These are phyloP conservation scores for Serendipita sp. DNA, from an alignment of 768 basidiomycete genomes.

Conservation along the genomic window DNA sequence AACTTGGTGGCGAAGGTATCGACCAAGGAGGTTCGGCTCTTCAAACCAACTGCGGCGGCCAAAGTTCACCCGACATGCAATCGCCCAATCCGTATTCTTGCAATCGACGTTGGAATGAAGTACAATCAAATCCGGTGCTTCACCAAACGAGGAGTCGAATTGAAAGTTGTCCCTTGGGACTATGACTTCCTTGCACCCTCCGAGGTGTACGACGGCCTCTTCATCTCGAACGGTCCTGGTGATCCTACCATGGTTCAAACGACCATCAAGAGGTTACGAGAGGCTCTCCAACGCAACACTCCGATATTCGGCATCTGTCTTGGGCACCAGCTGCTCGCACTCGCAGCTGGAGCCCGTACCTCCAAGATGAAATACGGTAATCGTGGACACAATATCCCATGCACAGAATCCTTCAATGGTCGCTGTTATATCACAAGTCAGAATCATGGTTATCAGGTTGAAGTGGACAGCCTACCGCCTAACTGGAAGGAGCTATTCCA, in stretches of 20 bases:
- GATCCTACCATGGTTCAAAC: constrained; percentile 72
- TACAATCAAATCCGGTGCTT: constrained; percentile 99
- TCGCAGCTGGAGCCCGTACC: constrained; percentile 85
- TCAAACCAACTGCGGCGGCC: constrained; percentile 39
- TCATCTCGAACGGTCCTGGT: constrained; percentile 95
- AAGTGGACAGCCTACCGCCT: constrained; percentile 53
- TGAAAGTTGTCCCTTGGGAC: constrained; percentile 97
- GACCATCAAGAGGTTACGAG: constrained; percentile 54
- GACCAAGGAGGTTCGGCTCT: constrained; percentile 46
- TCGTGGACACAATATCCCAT: constrained; percentile 97
- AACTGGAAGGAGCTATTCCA: constrained; percentile 92
- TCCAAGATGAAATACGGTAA: constrained; percentile 99
- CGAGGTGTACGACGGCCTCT: constrained; percentile 87
- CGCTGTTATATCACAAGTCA: constrained; percentile 99
- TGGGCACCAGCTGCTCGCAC: constrained; percentile 90
- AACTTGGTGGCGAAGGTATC: constrained; percentile 92
- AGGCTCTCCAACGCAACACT: constrained; percentile 52
- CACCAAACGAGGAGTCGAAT: constrained; percentile 74
- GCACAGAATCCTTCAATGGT: constrained; percentile 83
- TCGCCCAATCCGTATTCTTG: constrained; percentile 67
- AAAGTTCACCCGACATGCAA: constrained; percentile 56
- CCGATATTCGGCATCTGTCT: constrained; percentile 99
- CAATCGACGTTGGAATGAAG: constrained; percentile 99
- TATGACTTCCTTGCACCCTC: constrained; percentile 59
- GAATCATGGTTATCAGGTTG: constrained; percentile 96